phyloP scores from a whole-genome alignment of 1,284 basidiomycete genomes.

The Moniliophthora roreri region DNA sequence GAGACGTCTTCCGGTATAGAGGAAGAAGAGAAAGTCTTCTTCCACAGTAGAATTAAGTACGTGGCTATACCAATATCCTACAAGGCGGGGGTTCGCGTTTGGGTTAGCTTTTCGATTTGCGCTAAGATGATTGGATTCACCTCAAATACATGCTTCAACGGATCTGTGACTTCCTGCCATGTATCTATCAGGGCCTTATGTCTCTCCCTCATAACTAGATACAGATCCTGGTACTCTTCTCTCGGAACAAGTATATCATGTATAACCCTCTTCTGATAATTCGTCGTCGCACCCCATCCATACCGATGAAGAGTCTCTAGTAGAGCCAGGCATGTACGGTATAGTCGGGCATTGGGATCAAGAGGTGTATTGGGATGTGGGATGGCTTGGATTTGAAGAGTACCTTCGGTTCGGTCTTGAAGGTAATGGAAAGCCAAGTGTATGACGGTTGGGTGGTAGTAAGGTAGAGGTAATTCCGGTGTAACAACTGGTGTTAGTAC shows the following conservation, averaged over 20 bases:
- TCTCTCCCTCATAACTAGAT: conserved; percentile 81
- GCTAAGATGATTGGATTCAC: conserved; percentile 31
- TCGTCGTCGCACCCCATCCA: conserved; percentile 76
- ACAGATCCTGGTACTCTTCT: conserved; percentile 87
- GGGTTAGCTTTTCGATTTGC: background rate
- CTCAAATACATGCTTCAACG: conserved; percentile 86
- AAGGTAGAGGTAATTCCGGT: conserved; percentile 53
- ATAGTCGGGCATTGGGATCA: conserved; percentile 63
- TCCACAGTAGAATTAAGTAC: conserved; percentile 92
- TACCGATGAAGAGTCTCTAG: conserved; percentile 85
- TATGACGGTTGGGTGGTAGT: conserved; percentile 75
- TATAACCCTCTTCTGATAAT: conserved; percentile 83
- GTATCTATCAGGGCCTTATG: conserved; percentile 73
- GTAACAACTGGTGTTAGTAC: conserved; percentile 63
- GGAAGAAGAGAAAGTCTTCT: conserved; percentile 73
- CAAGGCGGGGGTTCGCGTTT: background rate
- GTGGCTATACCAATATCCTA: conserved; percentile 91
- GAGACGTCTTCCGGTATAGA: conserved; percentile 81
- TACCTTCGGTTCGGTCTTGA: conserved; percentile 7
- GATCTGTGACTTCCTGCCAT: conserved; percentile 83
- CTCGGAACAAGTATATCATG: conserved; percentile 84
- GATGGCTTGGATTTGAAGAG: conserved; percentile 53
- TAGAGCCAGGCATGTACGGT: conserved; percentile 78
- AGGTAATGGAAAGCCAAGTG: conserved; percentile 76
- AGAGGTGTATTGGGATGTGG: conserved; percentile 49